These are phyloP conservation scores for Diaporthe sp. DNA, from an alignment of 2,329 filamentous ascomycete genomes.

Conservation along the genomic window DNA sequence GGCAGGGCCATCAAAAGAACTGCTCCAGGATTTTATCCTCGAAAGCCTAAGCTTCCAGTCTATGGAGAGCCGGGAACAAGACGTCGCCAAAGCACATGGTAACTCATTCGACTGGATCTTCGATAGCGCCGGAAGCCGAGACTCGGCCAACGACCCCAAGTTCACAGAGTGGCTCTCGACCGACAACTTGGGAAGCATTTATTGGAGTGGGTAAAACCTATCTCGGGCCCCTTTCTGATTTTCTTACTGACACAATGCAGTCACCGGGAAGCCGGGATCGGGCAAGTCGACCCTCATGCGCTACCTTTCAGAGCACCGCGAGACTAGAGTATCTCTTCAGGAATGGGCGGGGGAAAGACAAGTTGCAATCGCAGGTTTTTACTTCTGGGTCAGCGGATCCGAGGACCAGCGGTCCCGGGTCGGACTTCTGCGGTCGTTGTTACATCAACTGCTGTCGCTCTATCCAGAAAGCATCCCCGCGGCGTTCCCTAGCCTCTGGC, in stretches of 20 bases:
- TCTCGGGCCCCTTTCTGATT: not conserved
- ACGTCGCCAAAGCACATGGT: constrained; percentile 34
- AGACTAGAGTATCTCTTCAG: constrained; percentile 39
- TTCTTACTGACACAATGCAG: constrained; percentile 49
- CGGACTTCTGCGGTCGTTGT: constrained; percentile 53
- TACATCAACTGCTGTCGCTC: constrained; percentile 52
- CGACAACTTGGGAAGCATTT: constrained; percentile 34
- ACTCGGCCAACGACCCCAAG: not conserved
- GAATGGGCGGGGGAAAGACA: constrained; percentile 48
- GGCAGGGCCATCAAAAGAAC: not conserved
- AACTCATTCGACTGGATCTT: constrained; percentile 39
- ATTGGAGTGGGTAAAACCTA: constrained; percentile 26
- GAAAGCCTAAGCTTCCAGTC: constrained; percentile 34
- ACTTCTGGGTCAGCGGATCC: constrained; percentile 61
- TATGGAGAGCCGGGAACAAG: constrained; percentile 35
- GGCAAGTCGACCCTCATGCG: constrained; percentile 64
- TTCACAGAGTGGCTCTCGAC: constrained; percentile 37
- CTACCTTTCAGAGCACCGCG: constrained; percentile 50
- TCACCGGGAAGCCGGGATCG: constrained; percentile 59
- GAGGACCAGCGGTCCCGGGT: constrained; percentile 55
- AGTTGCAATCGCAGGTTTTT: constrained; percentile 56
- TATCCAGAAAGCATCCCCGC: constrained; percentile 46
- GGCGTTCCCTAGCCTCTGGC: constrained; percentile 50
- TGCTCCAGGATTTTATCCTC: constrained; percentile 39
- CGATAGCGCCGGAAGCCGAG: not conserved